phyloP scores from a whole-genome alignment of 495 filamentous ascomycete genomes.

The Apiosordaria backusii region DNA sequence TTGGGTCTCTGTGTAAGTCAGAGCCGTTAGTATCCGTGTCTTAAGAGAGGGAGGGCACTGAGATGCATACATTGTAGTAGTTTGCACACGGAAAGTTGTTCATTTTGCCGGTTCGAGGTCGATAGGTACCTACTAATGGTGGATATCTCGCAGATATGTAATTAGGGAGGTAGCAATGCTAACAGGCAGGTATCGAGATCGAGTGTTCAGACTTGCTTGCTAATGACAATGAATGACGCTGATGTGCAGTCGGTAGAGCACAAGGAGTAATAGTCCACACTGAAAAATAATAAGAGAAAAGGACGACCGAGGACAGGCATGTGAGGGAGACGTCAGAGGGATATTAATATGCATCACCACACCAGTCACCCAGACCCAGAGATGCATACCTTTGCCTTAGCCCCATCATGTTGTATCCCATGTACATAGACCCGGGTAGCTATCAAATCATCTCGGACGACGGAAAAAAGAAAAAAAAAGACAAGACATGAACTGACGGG shows the following conservation, averaged over 20 bases:
- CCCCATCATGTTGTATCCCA: not conserved
- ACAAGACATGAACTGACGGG: not conserved
- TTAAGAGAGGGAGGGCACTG: too few species aligned
- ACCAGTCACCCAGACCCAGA: too few species aligned
- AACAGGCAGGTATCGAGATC: not conserved
- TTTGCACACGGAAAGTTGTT: not conserved
- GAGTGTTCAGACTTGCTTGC: not conserved
- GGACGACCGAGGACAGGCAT: not conserved
- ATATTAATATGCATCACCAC: not conserved
- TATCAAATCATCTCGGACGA: not conserved
- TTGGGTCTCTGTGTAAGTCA: conserved; percentile 32
- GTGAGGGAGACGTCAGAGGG: not conserved
- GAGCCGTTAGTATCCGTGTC: not conserved
- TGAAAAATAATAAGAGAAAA: not conserved
- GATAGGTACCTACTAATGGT: not conserved
- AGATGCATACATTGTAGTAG: not conserved
- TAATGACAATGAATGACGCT: not conserved
- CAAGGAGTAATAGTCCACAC: not conserved
- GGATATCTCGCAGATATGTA: not conserved
- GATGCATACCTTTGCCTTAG: not conserved
- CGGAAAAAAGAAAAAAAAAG: not conserved
- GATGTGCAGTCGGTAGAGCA: not conserved
- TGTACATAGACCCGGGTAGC: not conserved
- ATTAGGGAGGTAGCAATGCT: not conserved
- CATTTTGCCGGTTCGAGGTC: not conserved